Percentiles rank a stretch among this genome's conserved stretches.
Conservation (phyloP, 257 asterid species). For the Nicotiana tomentosiformis region DNA sequence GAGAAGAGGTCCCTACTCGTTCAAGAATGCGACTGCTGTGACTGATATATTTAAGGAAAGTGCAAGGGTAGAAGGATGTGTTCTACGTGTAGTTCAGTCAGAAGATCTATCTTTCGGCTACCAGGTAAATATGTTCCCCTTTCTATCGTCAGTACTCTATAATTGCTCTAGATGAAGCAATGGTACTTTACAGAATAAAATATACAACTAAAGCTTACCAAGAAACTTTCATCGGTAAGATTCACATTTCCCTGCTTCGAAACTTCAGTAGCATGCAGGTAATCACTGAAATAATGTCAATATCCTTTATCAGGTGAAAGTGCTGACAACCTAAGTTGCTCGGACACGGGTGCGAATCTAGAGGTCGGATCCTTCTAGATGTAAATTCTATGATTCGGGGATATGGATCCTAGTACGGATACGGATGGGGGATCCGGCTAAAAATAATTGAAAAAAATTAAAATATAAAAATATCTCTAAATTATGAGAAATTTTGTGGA, state of each 20-base stretch:
- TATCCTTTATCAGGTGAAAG: constrained; percentile 18
- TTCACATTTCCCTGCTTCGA: neutral
- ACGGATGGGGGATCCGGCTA: too few relatives aligned
- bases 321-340: constrained; percentile 4
- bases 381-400: too few relatives aligned
- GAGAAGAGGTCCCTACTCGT: constrained; percentile 31
- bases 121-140: constrained; percentile 16
- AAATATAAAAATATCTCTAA: too few relatives aligned
- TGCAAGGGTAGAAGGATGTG: constrained; percentile 21
- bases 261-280: neutral
- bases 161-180: neutral
- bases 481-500: too few relatives aligned
- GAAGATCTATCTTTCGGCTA: constrained; percentile 34
- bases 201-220: neutral
- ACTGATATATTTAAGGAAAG: constrained; percentile 22
- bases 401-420: too few relatives aligned
- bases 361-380: too few relatives aligned
- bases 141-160: neutral
- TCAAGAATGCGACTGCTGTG: constrained; percentile 30
- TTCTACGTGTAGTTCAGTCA: constrained; percentile 20
- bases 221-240: neutral
- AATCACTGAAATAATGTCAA: neutral
- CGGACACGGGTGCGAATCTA: too few relatives aligned
- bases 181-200: neutral
- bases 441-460: too few relatives aligned